A percentile compares a stretch with the other conserved stretches of the same genome.
These are phyloP conservation scores for Boeremia lycopersici DNA, from an alignment of 2,329 filamentous ascomycete genomes.

Conservation along the genomic window DNA sequence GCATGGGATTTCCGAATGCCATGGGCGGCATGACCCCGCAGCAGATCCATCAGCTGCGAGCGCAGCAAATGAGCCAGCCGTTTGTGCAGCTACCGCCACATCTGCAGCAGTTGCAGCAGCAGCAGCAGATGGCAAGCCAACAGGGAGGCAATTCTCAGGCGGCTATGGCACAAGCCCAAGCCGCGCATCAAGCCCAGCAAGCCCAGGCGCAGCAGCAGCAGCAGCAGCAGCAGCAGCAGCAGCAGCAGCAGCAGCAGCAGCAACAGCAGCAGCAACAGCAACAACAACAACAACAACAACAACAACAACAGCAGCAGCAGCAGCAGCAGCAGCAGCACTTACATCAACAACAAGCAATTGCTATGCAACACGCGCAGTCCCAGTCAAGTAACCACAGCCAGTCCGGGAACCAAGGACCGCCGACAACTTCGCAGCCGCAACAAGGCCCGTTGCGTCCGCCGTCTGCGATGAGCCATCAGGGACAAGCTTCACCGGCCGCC, in stretches of 20 bases:
- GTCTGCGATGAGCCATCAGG: constrained; percentile 48
- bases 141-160: constrained; percentile 47
- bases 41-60: constrained; percentile 41
- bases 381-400: constrained; percentile 58
- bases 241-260: constrained; percentile 47
- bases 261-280: constrained; percentile 50
- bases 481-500: constrained; percentile 48
- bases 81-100: constrained; percentile 40
- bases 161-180: constrained; percentile 56
- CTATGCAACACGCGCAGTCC: constrained; percentile 56
- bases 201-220: constrained; percentile 51
- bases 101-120: constrained; percentile 53
- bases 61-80: constrained; percentile 28
- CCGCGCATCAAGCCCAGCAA: constrained; percentile 49
- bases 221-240: constrained; percentile 49
- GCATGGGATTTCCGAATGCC: constrained; percentile 60
- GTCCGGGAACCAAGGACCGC: constrained; percentile 47
- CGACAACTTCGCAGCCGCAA: constrained; percentile 42
- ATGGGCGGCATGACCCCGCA: constrained; percentile 57
- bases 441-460: constrained; percentile 48
- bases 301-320: constrained; percentile 51
- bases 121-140: constrained; percentile 53
- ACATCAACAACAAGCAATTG: constrained; percentile 49
- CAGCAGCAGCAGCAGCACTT: constrained; percentile 51
- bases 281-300: constrained; percentile 48